These are phyloP conservation scores for Phytophthora capsici DNA, from an alignment of 352 stramenopile species.

Conservation along the genomic window DNA sequence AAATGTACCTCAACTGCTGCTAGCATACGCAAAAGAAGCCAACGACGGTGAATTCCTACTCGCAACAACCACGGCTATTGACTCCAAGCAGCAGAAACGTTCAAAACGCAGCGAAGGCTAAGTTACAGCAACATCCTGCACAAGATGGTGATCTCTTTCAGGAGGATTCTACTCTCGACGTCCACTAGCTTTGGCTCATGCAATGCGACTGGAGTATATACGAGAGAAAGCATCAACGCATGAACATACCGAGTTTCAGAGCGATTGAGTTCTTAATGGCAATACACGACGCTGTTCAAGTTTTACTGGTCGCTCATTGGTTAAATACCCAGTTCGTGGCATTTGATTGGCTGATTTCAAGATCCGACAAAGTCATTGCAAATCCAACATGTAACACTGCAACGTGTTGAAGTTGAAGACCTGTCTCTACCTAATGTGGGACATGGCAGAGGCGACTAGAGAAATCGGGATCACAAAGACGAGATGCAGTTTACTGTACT, in stretches of 20 bases:
- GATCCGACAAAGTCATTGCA: neutral
- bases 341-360: neutral
- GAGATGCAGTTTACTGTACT: too few species aligned
- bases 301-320: too few species aligned
- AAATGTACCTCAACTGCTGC: slow-evolving; percentile 7
- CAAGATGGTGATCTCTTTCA: neutral
- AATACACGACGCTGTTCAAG: too few species aligned
- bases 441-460: too few species aligned
- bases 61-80: neutral
- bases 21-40: neutral
- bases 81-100: neutral
- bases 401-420: slow-evolving; percentile 15
- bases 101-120: neutral
- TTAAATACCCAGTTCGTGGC: too few species aligned
- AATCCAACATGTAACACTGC: slow-evolving; percentile 17
- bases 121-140: neutral
- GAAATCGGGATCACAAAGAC: too few species aligned
- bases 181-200: too few species aligned
- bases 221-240: too few species aligned
- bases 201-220: too few species aligned
- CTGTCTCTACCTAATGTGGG: neutral
- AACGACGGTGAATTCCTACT: neutral
- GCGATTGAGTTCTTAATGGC: too few species aligned
- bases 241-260: too few species aligned
- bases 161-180: neutral